A percentile compares a stretch with the other conserved stretches of the same genome.
These are phyloP conservation scores for Sporothrix sp. DNA, from an alignment of 2,329 filamentous ascomycete genomes.

Conservation along the genomic window DNA sequence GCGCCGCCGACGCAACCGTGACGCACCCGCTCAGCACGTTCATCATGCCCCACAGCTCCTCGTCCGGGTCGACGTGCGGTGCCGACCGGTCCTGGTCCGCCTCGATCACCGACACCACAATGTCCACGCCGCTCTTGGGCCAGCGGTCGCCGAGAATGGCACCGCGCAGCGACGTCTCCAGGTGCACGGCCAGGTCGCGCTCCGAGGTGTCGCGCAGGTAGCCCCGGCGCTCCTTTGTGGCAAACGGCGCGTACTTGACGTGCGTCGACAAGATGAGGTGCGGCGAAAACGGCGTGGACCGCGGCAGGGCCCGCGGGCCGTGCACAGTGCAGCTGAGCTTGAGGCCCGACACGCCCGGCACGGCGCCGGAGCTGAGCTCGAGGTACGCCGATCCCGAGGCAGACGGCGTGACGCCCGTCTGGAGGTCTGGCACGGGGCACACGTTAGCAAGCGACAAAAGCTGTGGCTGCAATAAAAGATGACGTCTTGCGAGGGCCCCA, in stretches of 20 bases:
- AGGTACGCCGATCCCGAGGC: constrained; percentile 89
- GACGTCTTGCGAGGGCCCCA: constrained; percentile 26
- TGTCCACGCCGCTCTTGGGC: constrained; percentile 97
- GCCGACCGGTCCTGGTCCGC: constrained; percentile 69
- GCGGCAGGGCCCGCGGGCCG: constrained; percentile 80
- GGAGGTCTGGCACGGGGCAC: constrained; percentile 64
- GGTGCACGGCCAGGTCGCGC: constrained; percentile 78
- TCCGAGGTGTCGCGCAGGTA: constrained; percentile 81
- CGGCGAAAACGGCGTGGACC: constrained; percentile 83
- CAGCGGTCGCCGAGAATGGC: constrained; percentile 88
- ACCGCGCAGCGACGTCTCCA: constrained; percentile 82
- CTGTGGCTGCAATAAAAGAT: not conserved
- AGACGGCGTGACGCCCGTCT: constrained; percentile 85
- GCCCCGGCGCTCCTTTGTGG: constrained; percentile 68
- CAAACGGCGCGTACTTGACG: constrained; percentile 94
- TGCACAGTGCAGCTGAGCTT: constrained; percentile 92
- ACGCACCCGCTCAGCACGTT: constrained; percentile 86
- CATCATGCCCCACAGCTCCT: constrained; percentile 78
- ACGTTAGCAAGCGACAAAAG: not conserved
- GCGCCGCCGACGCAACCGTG: constrained; percentile 83
- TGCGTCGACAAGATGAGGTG: constrained; percentile 87
- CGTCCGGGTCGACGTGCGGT: constrained; percentile 34
- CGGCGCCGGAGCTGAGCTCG: constrained; percentile 47
- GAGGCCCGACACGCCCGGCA: constrained; percentile 44
- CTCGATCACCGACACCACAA: constrained; percentile 86